Evolutionary conservation across 2,329 filamentous ascomycete genomes (phyloP).

Genomic region (Teratosphaeria viscida): DNA sequence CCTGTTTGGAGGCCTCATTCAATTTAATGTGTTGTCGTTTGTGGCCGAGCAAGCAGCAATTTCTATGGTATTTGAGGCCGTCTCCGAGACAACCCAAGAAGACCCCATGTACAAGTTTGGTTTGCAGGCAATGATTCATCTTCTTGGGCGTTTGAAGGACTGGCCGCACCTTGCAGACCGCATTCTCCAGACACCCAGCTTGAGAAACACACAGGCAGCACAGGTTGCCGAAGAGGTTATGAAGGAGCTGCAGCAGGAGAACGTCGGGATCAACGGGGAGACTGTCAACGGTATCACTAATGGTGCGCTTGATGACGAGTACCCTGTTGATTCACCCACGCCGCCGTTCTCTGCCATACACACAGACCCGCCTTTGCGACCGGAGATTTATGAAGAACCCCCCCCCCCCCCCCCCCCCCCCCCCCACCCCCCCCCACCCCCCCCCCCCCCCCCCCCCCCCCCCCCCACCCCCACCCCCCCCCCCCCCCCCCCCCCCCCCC

Average conservation of each 20-base stretch:
- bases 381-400: constrained; percentile 69
- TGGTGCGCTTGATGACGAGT: constrained; percentile 56
- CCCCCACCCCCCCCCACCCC: no score
- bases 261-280: constrained; percentile 19
- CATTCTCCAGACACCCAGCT: constrained; percentile 67
- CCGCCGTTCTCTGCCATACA: constrained; percentile 71
- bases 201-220: constrained; percentile 62
- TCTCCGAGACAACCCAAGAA: constrained; percentile 71
- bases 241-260: constrained; percentile 20
- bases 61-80: constrained; percentile 94
- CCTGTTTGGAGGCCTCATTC: constrained; percentile 80
- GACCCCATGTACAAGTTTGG: constrained; percentile 98
- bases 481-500: no score
- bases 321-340: constrained; percentile 48
- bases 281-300: constrained; percentile 51
- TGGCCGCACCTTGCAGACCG: constrained; percentile 94
- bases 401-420: no score
- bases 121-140: constrained; percentile 83
- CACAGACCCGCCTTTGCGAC: constrained; percentile 56
- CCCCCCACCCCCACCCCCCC: no score
- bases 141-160: constrained; percentile 71
- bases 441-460: no score
- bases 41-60: constrained; percentile 88
- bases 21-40: constrained; percentile 80
- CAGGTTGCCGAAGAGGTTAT: constrained; percentile 20